Evolutionary conservation across 2,329 filamentous ascomycete genomes (phyloP), one percentile per base, ranked within the genome.

Genomic region (Dactylonectria macrodidyma): DNA sequence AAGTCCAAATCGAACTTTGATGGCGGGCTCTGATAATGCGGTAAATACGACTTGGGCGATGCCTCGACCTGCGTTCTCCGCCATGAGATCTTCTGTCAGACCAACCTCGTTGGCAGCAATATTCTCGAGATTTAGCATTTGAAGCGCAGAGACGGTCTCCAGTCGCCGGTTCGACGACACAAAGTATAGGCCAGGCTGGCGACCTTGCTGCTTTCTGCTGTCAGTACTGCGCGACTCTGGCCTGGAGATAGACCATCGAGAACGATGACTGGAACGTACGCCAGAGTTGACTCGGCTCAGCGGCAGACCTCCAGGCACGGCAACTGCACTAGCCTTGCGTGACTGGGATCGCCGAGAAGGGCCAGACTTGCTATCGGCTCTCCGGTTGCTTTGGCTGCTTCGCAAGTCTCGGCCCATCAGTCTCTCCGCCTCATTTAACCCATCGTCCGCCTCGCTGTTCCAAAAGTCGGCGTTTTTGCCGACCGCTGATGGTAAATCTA

Each of bases 61-160:
- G 50, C 94, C 93, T 30, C 95, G 90, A 19, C 93, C 95, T 1
- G 95, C 93, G 77, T 95, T 98, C 77, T 98, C 96, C 1, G 94
- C 91, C 84, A 98, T 94, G 80, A 98, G 91, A 60, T 96, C 94
- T 78, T 97, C 94, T 0, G 92, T 93, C 54, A 98, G 86, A 5
- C 95, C 95, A 65, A 97, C 89, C 72, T 98, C 95, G 48, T 93
- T 92, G 67, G 95, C 92, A 0, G 95, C 95, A 63, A 97, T 93
- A 76, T 96, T 95, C 81, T 98, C 96, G 1, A 98, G 89, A 69
- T 96, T 95, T 33, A 97, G 88, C 89, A 98, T 96, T 77, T 97
- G 94, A 46, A 96, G 84, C 6, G 95, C 87, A 19, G 90, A 91
- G 34, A 92, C 88, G 5, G 89, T 84, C 73, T 92, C 90, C 33